Evolutionary conservation across 352 stramenopile genomes (phyloP), one percentile per base, ranked within the genome.

Genomic region (Pythium apleroticum): DNA sequence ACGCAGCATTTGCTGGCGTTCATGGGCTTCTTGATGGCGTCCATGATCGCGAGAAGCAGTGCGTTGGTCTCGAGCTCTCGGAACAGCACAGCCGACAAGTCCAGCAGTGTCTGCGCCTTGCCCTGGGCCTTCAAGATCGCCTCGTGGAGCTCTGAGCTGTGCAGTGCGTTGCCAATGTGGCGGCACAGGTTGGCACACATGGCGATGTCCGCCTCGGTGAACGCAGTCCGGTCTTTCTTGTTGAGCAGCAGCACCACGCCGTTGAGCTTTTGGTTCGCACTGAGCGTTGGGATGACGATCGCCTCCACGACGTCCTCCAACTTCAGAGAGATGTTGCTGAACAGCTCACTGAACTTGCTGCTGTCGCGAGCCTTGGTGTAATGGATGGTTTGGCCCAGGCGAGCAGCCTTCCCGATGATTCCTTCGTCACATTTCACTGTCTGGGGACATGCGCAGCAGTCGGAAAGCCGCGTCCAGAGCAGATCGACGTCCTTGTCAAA

Each of bases 81-180:
- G 45, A 89, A 89, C 11, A 91, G 60, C 15, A 91, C 52, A 20
- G 79, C 72, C 4, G 83, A 91, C 1, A 91, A 70, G 52, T 90
- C 80, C 4, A 91, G 60, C 22, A 90, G 35, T 15, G 79, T 86
- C 66, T 88, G 78, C 0, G 83, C 79, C 52, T 89, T 90, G n/a
- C 74, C 71, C 65, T 90, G 76, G 0, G 81, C 77, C 50, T 80
- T 85, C 10, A 74, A 66, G 2, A 85, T 75, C 12, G 77, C 73
- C 55, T 89, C 80, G 57, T 89, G 79, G 14, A 90, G 76, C 39
- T 80, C 75, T 15, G 83, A 73, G 43, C 69, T 80, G 64, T 90
- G 75, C 17, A 91, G 68, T 10, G 71, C 81, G 20, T 60, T 74
- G 12, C 78, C 81, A 24, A 91, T 75, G 52, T 89, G 81, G 20